These are phyloP conservation scores for Saccharomycopsis sp. DNA, from an alignment of 805 yeast genomes.

Conservation along the genomic window DNA sequence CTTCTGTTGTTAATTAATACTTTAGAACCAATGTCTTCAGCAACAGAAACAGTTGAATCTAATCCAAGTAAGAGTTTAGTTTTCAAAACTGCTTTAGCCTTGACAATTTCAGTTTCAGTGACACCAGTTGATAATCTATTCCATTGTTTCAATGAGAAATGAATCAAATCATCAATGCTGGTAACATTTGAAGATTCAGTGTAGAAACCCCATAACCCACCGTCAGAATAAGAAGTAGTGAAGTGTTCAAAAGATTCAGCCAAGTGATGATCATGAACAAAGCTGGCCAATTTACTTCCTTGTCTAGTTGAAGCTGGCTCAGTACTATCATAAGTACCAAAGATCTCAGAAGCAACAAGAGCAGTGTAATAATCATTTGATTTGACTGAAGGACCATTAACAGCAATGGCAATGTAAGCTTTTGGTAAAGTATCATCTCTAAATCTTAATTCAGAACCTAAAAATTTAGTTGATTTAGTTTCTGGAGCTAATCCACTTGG, in stretches of 20 bases:
- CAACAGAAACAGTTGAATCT: slow-evolving; percentile 43
- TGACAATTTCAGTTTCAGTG: slow-evolving; percentile 68
- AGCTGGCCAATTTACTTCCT: slow-evolving; percentile 64
- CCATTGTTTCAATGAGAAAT: slow-evolving; percentile 82
- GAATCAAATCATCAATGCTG: slow-evolving; percentile 67
- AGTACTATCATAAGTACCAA: slow-evolving; percentile 47
- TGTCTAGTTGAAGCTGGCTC: slow-evolving; percentile 51
- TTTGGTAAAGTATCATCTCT: slow-evolving; percentile 83
- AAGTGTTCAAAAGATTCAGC: slow-evolving; percentile 68
- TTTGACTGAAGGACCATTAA: slow-evolving; percentile 55
- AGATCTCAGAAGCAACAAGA: slow-evolving; percentile 61
- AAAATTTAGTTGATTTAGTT: slow-evolving; percentile 51
- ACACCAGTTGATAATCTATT: slow-evolving; percentile 72
- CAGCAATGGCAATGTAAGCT: slow-evolving; percentile 74
- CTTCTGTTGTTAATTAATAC: slow-evolving; percentile 56
- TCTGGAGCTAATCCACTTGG: slow-evolving; percentile 47
- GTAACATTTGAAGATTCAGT: slow-evolving; percentile 54
- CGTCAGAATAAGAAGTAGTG: slow-evolving; percentile 64
- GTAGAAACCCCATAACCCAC: slow-evolving; percentile 81
- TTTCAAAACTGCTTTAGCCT: slow-evolving; percentile 70
- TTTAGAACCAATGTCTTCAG: slow-evolving; percentile 52
- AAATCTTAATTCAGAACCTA: slow-evolving; percentile 82
- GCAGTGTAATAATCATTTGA: slow-evolving; percentile 66
- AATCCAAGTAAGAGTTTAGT: slow-evolving; percentile 48
- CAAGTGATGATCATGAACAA: slow-evolving; percentile 64